Evolutionary conservation across 345 rosid genomes (phyloP), one percentile per base, ranked within the genome.

Genomic region (Eucalyptus albens): DNA sequence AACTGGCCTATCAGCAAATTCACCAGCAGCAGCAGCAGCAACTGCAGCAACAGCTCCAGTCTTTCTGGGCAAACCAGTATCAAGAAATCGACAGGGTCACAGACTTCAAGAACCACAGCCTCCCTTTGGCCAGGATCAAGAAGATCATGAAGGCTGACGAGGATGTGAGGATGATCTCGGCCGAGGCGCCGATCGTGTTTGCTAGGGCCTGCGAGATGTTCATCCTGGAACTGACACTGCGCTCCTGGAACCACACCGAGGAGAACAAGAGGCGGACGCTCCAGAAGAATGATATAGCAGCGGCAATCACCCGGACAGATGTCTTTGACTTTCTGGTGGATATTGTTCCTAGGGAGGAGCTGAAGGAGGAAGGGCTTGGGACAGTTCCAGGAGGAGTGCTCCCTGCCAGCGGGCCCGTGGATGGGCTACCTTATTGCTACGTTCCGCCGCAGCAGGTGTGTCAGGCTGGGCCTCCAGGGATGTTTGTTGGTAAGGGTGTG

Each of bases 161-260:
- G 90, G 99, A 97, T 56, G 99, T 97, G 60, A 95, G 97, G 90
- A 97, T 97, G 99, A 97, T 97, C 89, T 97, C 99, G 1, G 99
- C 99, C 6, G 99, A 97, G 92, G 99, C 99, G 11, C 99, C 99
- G 0, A 97, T 97, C 19, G 94, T 97, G 62, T 97, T 97, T 86
- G 98, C 99, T 31, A 95, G 99, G 90, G 99, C 99, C 9, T 97
- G 99, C 42, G 99, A 97, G 92, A 97, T 97, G 99, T 97, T 97
- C 91, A 97, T 97, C 91, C 89, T 97, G 87, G 99, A 97, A 90
- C 91, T 97, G 87, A 97, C 99, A 5, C 92, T 97, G 90, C 92
- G 98, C 87, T 97, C 99, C 11, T 97, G 99, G 99, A 97, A 97
- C 91, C 98, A 97, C 93, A 96, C 99, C 0, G 99, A 97, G 90